These are phyloP conservation scores for Thecaphora thlaspeos DNA, from an alignment of 1,284 basidiomycete species.

Conservation along the genomic window DNA sequence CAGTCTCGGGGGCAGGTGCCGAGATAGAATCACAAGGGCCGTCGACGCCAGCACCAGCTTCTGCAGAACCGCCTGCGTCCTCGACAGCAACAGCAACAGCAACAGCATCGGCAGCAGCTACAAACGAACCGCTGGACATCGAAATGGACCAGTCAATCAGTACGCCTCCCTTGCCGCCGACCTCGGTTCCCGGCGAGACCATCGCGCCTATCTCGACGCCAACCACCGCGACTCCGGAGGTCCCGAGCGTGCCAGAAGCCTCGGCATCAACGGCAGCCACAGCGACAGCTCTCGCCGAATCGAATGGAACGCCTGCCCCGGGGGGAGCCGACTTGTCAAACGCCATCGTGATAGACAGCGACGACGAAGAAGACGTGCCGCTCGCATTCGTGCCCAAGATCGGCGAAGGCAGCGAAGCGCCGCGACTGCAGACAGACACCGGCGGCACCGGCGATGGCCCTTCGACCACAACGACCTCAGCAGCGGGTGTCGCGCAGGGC, in stretches of 20 bases:
- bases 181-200: neutral
- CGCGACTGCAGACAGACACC: neutral
- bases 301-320: neutral
- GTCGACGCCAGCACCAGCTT: neutral
- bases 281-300: neutral
- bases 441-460: neutral
- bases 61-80: neutral
- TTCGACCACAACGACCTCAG: neutral
- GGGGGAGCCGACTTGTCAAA: slow-evolving; percentile 1
- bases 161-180: slow-evolving; percentile 10
- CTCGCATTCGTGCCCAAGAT: slow-evolving; percentile 29
- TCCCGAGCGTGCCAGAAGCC: no score
- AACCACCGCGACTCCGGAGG: no score
- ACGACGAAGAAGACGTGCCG: slow-evolving; percentile 34
- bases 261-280: neutral
- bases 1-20: no score
- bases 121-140: slow-evolving; percentile 3
- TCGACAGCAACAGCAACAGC: slow-evolving; percentile 5
- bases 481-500: neutral
- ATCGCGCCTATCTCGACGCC: no score
- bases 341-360: slow-evolving; percentile 35
- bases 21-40: neutral
- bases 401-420: slow-evolving; percentile 2
- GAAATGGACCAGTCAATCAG: slow-evolving; percentile 10
- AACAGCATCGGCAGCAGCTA: slow-evolving; percentile 16